phyloP scores from a whole-genome alignment of 257 asterid species.

The Knoxia roxburghii region DNA sequence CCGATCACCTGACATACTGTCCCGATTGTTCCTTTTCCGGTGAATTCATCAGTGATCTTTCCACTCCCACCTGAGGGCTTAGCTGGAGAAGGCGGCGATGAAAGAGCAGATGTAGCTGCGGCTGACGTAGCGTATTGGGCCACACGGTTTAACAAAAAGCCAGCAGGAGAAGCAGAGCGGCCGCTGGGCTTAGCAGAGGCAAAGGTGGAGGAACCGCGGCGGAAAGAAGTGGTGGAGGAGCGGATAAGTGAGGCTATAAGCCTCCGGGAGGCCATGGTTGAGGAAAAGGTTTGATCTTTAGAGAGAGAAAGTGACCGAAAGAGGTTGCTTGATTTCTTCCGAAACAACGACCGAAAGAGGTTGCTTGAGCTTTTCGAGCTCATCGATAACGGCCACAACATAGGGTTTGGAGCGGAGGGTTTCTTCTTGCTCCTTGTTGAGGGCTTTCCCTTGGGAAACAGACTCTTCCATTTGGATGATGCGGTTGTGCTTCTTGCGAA shows the following conservation, averaged over 20 bases:
- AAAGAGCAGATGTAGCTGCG: slow-evolving; percentile 21
- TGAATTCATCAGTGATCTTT: slow-evolving; percentile 74
- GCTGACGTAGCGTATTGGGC: slow-evolving; percentile 62
- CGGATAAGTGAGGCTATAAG: slow-evolving; percentile 70
- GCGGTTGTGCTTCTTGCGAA: slow-evolving; percentile 67
- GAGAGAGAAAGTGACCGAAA: slow-evolving; percentile 12
- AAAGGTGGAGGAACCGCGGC: too few species aligned
- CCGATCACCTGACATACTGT: slow-evolving; percentile 87
- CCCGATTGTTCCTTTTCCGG: slow-evolving; percentile 70
- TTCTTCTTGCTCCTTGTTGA: slow-evolving; percentile 83
- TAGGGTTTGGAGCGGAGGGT: slow-evolving; percentile 60
- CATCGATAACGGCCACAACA: slow-evolving; percentile 57
- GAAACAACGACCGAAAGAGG: slow-evolving; percentile 57
- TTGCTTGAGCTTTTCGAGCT: slow-evolving; percentile 66
- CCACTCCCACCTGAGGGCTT: slow-evolving; percentile 38
- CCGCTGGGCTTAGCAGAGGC: slow-evolving; percentile 8
- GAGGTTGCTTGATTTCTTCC: slow-evolving; percentile 69
- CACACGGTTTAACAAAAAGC: slow-evolving; percentile 62
- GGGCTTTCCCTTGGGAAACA: slow-evolving; percentile 51
- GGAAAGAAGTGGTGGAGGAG: slow-evolving; percentile 45
- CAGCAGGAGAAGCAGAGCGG: slow-evolving; percentile 40
- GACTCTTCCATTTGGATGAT: slow-evolving; percentile 81
- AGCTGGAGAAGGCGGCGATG: slow-evolving; percentile 36
- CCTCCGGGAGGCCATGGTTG: slow-evolving; percentile 80
- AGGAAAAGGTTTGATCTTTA: slow-evolving; percentile 17